These are phyloP conservation scores for Thielaviopsis musarum DNA, from an alignment of 2,329 filamentous ascomycete genomes.

Conservation along the genomic window DNA sequence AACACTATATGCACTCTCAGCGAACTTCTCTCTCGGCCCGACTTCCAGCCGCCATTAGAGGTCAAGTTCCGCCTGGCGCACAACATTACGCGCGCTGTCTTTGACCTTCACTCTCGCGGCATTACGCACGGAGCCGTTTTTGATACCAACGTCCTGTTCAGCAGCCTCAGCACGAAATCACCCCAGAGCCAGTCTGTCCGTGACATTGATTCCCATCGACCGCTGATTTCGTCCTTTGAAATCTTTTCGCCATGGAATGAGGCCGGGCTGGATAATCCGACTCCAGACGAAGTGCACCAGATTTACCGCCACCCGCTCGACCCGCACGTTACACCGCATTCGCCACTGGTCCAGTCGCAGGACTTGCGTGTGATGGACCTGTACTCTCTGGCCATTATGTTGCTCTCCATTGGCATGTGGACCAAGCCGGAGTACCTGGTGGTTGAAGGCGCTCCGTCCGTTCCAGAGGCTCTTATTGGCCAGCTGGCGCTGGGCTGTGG, in stretches of 20 bases:
- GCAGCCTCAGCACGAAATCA: conserved; percentile 27
- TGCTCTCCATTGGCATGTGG: conserved; percentile 65
- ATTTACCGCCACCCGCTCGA: conserved; percentile 53
- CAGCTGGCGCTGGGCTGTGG: conserved; percentile 53
- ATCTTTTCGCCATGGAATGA: conserved; percentile 32
- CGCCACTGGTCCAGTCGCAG: conserved; percentile 29
- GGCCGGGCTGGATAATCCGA: conserved; percentile 20
- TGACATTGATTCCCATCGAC: conserved; percentile 47
- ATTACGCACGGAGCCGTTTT: conserved; percentile 56
- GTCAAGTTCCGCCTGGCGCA: conserved; percentile 60
- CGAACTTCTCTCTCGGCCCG: conserved; percentile 33
- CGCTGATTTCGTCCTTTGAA: conserved; percentile 58
- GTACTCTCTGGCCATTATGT: conserved; percentile 55
- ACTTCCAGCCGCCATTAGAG: conserved; percentile 50
- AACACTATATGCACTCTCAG: conserved; percentile 36
- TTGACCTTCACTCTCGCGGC: conserved; percentile 52
- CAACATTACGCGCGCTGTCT: conserved; percentile 55
- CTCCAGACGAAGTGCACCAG: conserved; percentile 22
- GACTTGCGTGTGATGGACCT: conserved; percentile 48
- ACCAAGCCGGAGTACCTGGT: conserved; percentile 42
- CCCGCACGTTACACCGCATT: conserved; percentile 32
- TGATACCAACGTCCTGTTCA: conserved; percentile 52
- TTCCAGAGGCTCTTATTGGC: conserved; percentile 36
- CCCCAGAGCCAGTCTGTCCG: conserved; percentile 24
- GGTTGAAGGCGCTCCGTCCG: conserved; percentile 19